phyloP scores from a whole-genome alignment of 2,329 filamentous ascomycete species.

The Botryosphaeria dothidea region DNA sequence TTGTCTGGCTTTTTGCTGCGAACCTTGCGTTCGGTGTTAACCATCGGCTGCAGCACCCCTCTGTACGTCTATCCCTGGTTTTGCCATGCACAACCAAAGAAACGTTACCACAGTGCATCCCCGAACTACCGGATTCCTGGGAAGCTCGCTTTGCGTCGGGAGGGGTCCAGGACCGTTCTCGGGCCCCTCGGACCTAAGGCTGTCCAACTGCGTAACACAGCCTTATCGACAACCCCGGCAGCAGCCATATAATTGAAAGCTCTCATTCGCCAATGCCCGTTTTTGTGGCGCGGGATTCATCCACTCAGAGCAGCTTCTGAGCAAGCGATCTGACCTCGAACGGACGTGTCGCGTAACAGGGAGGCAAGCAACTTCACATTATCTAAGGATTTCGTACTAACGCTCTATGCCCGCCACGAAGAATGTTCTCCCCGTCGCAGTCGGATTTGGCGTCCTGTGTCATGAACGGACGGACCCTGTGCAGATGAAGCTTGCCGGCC shows the following conservation, averaged over 20 bases:
- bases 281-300: background rate
- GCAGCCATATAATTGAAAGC: background rate
- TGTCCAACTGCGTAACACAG: constrained; percentile 7
- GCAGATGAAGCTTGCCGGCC: background rate
- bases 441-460: background rate
- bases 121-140: background rate
- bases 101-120: background rate
- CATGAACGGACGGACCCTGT: background rate
- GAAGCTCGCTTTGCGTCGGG: background rate
- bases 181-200: background rate
- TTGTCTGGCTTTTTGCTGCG: no score
- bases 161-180: background rate
- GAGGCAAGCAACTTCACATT: background rate
- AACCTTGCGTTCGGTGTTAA: no score
- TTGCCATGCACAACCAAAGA: background rate
- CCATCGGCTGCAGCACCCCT: no score
- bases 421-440: background rate
- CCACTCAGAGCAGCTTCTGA: background rate
- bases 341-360: background rate
- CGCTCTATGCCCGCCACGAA: background rate
- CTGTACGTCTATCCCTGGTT: no score
- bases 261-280: background rate
- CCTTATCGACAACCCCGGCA: constrained; percentile 6
- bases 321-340: background rate
- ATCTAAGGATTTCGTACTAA: background rate